Conservation (phyloP, 2,329 filamentous ascomycete species). For the Diplodia intermedia region DNA sequence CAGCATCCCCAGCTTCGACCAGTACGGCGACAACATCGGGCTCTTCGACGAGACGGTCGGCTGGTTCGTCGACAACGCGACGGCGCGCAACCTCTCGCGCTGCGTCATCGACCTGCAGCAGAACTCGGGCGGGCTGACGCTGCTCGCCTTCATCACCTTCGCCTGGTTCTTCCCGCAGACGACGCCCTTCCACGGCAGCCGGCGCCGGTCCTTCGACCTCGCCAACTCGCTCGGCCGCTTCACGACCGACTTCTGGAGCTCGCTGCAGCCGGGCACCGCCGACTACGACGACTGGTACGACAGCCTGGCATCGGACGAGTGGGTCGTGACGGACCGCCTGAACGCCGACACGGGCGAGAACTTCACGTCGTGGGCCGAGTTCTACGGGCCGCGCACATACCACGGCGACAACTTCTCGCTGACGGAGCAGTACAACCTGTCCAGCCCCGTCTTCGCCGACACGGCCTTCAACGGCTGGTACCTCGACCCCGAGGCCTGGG, state of each 20-base stretch:
- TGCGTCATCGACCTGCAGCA: conserved; percentile 64
- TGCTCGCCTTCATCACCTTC: conserved; percentile 38
- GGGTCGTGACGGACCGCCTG: conserved; percentile 38
- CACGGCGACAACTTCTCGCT: conserved; percentile 49
- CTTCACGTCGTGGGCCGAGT: conserved; percentile 53
- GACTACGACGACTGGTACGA: conserved; percentile 36
- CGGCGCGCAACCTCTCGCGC: conserved; percentile 58
- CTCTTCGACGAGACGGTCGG: conserved; percentile 44
- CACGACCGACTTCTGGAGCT: conserved; percentile 21
- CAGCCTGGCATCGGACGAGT: conserved; percentile 32
- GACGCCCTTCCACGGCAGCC: conserved; percentile 39
- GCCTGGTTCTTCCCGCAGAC: conserved; percentile 37
- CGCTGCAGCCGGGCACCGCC: conserved; percentile 22
- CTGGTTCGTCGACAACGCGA: conserved; percentile 54
- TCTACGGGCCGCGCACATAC: conserved; percentile 50
- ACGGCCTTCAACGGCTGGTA: conserved; percentile 12
- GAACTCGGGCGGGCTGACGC: conserved; percentile 40
- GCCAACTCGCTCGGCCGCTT: conserved; percentile 37
- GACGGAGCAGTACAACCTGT: conserved; percentile 38
- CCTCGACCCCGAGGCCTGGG: background rate
- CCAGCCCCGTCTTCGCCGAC: conserved; percentile 28
- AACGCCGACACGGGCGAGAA: conserved; percentile 39
- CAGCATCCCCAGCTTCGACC: conserved; percentile 49
- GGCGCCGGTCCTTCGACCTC: conserved; percentile 37
- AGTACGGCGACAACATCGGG: conserved; percentile 35